Evolutionary conservation across 768 basidiomycete species (phyloP).

Genomic region (Pholiota conissans): DNA sequence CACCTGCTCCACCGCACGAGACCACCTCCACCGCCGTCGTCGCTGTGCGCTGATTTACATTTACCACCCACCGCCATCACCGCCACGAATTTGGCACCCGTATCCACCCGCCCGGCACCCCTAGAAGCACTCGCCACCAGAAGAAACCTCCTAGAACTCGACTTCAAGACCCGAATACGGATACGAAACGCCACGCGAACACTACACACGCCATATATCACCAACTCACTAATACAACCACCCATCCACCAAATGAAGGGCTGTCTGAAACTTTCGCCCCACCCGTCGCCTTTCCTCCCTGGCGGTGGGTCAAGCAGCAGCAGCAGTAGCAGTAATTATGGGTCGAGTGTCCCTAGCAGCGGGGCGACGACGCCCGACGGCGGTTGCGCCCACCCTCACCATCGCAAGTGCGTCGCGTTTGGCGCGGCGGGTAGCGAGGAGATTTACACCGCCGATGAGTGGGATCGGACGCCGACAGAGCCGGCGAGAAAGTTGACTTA

Average conservation of each 20-base stretch:
- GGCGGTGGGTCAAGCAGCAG: background rate
- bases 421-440: constrained; percentile 54
- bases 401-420: constrained; percentile 64
- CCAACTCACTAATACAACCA: background rate
- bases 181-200: background rate
- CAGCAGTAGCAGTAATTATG: no score
- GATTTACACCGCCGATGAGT: constrained; percentile 69
- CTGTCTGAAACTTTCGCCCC: constrained; percentile 3
- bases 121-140: background rate
- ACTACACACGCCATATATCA: background rate
- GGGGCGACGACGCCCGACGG: background rate
- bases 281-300: background rate
- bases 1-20: background rate
- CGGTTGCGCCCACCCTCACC: background rate
- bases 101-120: background rate
- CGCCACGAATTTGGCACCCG: no score
- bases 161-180: background rate
- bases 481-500: constrained; percentile 63
- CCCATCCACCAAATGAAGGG: background rate
- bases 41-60: no score
- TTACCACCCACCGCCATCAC: background rate
- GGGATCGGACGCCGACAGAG: constrained; percentile 76
- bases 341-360: no score
- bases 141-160: constrained; percentile 1
- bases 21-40: background rate